Conservation (phyloP, 2,329 filamentous ascomycete species). For the Xylariaceae sp. region DNA sequence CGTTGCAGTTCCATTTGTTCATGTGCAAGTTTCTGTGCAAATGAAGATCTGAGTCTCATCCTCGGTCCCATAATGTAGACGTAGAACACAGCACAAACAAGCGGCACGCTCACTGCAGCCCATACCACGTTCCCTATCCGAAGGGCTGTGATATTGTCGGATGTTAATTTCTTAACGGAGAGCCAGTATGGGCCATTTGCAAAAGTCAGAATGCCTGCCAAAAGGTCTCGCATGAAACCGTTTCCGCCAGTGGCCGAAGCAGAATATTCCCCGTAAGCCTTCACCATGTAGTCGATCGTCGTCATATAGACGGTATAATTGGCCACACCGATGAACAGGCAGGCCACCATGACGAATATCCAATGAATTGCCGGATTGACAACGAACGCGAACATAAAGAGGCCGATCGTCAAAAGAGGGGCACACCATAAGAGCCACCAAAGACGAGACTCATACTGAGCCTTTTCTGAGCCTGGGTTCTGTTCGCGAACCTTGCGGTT, state of each 20-base stretch:
- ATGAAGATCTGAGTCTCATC: conserved; percentile 49
- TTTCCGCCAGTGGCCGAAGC: conserved; percentile 67
- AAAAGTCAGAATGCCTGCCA: conserved; percentile 62
- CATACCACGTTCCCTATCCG: conserved; percentile 42
- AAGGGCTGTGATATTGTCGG: too few species aligned
- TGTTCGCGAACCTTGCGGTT: conserved; percentile 40
- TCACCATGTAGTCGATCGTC: conserved; percentile 67
- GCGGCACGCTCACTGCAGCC: conserved; percentile 46
- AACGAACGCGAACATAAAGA: conserved; percentile 63
- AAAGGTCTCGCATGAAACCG: conserved; percentile 62
- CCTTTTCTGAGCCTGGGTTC: conserved; percentile 47
- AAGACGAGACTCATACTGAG: conserved; percentile 60
- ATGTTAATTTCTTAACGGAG: too few species aligned
- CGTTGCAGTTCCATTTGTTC: too few species aligned
- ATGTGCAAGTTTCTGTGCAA: conserved; percentile 35
- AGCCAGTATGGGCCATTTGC: conserved; percentile 53
- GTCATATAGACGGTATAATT: conserved; percentile 65
- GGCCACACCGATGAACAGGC: conserved; percentile 59
- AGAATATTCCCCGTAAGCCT: conserved; percentile 63
- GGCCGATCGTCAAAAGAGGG: conserved; percentile 57
- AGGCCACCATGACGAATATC: conserved; percentile 61
- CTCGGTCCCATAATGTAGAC: conserved; percentile 56
- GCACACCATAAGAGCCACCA: conserved; percentile 60
- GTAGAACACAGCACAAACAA: conserved; percentile 52
- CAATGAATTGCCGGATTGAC: conserved; percentile 55